phyloP scores from a whole-genome alignment of 1,284 basidiomycete genomes.

The Irpex sp. region DNA sequence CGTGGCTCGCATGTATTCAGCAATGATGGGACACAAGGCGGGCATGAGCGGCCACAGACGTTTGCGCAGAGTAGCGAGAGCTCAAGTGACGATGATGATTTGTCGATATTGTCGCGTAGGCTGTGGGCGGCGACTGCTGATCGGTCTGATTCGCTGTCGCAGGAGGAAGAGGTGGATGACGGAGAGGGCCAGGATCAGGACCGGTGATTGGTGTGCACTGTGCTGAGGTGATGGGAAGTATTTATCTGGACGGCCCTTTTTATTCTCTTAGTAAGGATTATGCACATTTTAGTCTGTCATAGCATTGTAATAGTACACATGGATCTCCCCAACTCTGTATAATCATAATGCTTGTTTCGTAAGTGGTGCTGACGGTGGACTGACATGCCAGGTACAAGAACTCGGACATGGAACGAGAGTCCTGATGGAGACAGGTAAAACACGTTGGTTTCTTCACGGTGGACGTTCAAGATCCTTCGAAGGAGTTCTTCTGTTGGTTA shows the following conservation, averaged over 20 bases:
- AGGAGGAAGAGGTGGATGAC: slow-evolving; percentile 7
- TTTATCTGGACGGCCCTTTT: neutral
- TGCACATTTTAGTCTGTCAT: neutral
- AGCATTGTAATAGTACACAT: neutral
- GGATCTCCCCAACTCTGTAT: neutral
- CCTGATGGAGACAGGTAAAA: neutral
- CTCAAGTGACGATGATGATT: slow-evolving; percentile 57
- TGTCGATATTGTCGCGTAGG: slow-evolving; percentile 27
- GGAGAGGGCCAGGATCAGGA: slow-evolving; percentile 8
- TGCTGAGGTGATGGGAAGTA: neutral
- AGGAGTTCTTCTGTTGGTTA: neutral
- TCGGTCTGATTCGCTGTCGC: slow-evolving; percentile 3
- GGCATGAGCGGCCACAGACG: slow-evolving; percentile 19
- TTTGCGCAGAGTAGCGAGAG: slow-evolving; percentile 61
- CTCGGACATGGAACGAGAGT: neutral
- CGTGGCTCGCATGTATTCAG: slow-evolving; percentile 21
- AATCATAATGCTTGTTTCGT: neutral
- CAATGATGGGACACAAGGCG: slow-evolving; percentile 27
- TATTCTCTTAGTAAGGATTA: neutral
- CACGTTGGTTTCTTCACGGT: neutral
- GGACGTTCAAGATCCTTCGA: neutral
- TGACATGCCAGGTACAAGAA: neutral
- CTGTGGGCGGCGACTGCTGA: slow-evolving; percentile 9
- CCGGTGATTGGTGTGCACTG: neutral
- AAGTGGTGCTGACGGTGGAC: neutral